A percentile compares a stretch with the other conserved stretches of the same genome.
phyloP scores from a whole-genome alignment of 2,329 filamentous ascomycete genomes.

The Colletotrichum lini region DNA sequence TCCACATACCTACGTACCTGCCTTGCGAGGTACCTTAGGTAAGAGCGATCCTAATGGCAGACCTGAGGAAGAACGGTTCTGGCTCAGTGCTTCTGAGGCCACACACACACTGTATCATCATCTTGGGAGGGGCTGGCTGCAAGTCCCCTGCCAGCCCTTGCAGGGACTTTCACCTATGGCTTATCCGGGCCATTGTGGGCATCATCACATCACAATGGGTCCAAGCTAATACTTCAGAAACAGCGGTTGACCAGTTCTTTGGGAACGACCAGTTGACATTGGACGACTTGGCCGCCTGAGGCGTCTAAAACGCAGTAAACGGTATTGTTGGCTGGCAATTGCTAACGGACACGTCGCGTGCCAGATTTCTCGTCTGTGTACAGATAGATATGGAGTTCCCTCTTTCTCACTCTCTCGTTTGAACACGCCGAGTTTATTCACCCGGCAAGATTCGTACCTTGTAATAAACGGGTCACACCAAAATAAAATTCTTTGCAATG shows the following conservation, averaged over 20 bases:
- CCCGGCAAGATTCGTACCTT: not conserved
- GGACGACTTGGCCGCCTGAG: constrained; percentile 17
- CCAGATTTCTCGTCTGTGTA: not conserved
- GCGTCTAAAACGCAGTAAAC: constrained; percentile 29
- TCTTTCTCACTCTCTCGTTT: not conserved
- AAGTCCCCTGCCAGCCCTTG: constrained; percentile 32
- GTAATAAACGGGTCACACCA: not conserved
- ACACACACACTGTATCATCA: constrained; percentile 22
- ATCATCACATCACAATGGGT: constrained; percentile 34
- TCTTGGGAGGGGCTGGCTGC: not conserved
- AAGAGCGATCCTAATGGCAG: constrained; percentile 1
- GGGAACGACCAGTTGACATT: constrained; percentile 12
- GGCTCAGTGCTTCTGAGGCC: not conserved
- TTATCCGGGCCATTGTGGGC: constrained; percentile 26
- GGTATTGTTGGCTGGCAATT: not conserved
- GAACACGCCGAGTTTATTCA: not conserved
- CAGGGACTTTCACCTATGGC: constrained; percentile 19
- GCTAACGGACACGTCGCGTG: not conserved
- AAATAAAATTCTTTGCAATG: no score
- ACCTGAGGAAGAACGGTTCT: constrained; percentile 2
- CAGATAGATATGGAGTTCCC: no score
- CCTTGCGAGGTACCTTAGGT: no score
- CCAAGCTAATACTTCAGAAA: constrained; percentile 12
- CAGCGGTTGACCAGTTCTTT: constrained; percentile 13
- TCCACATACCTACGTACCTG: no score